Percentiles rank a stretch among this genome's conserved stretches.
phyloP scores from a whole-genome alignment of 2,329 filamentous ascomycete species.

The Cercospora zeina region DNA sequence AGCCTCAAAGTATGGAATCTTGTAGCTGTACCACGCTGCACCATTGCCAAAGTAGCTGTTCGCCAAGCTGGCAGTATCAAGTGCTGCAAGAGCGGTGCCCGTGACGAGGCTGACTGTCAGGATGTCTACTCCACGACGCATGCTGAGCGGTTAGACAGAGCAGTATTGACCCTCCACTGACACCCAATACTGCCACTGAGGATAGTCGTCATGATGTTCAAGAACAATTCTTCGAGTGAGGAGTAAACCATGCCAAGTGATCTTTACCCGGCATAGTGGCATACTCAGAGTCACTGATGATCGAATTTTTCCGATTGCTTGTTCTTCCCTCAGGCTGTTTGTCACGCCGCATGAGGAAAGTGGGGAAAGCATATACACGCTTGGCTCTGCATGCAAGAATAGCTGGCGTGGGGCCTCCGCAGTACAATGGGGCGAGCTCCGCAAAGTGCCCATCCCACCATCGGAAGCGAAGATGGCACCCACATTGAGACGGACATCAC shows the following conservation, averaged over 20 bases:
- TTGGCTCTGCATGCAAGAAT: neutral
- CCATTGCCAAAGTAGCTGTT: slow-evolving; percentile 46
- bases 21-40: slow-evolving; percentile 44
- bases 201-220: neutral
- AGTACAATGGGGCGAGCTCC: neutral
- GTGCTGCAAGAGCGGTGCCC: slow-evolving; percentile 19
- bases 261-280: slow-evolving; percentile 4
- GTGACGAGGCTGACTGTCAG: slow-evolving; percentile 4
- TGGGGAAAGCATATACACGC: neutral
- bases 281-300: neutral
- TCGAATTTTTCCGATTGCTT: slow-evolving; percentile 8
- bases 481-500: neutral
- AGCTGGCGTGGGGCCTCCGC: neutral
- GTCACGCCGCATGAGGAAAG: neutral
- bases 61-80: slow-evolving; percentile 37
- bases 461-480: neutral
- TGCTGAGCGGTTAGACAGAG: neutral
- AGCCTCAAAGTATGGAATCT: slow-evolving; percentile 46
- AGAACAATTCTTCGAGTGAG: neutral
- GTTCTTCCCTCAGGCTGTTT: neutral
- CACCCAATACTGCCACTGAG: neutral
- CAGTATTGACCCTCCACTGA: neutral
- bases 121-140: neutral
- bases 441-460: neutral
- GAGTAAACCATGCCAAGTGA: neutral